Percentiles rank a stretch among this genome's conserved stretches.
These are phyloP conservation scores for Linum lewisii DNA, from an alignment of 345 rosid genomes.

Conservation along the genomic window DNA sequence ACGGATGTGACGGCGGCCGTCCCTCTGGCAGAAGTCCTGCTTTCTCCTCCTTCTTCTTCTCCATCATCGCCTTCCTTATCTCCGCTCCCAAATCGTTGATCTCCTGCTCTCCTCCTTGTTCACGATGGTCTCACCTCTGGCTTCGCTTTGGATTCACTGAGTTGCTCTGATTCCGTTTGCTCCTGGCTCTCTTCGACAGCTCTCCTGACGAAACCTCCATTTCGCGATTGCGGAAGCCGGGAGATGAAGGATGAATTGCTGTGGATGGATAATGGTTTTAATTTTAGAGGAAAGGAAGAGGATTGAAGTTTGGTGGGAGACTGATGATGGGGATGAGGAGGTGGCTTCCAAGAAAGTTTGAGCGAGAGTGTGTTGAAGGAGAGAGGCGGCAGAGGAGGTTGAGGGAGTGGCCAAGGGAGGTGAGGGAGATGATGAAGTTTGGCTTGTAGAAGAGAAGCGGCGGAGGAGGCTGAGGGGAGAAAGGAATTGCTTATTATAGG, in stretches of 20 bases:
- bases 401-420: too few species aligned
- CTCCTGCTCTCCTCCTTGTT: constrained; percentile 27
- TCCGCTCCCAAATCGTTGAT: constrained; percentile 55
- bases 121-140: not conserved
- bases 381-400: too few species aligned
- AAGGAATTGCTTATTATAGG: too few species aligned
- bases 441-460: too few species aligned
- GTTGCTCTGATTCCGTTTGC: constrained; percentile 25
- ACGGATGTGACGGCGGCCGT: constrained; percentile 91
- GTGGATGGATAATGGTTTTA: not conserved
- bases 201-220: constrained; percentile 7
- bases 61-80: constrained; percentile 66
- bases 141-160: constrained; percentile 14
- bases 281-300: not conserved
- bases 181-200: constrained; percentile 58
- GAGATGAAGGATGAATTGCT: not conserved
- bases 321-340: not conserved
- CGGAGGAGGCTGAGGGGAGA: too few species aligned
- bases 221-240: not conserved
- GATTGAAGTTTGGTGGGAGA: not conserved
- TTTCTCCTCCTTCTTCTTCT: constrained; percentile 41
- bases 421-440: too few species aligned
- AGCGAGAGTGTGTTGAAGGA: not conserved
- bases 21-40: constrained; percentile 60
- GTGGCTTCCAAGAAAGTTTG: not conserved